Conservation (phyloP, 2,329 filamentous ascomycete genomes). For the Fusarium newnesense region DNA sequence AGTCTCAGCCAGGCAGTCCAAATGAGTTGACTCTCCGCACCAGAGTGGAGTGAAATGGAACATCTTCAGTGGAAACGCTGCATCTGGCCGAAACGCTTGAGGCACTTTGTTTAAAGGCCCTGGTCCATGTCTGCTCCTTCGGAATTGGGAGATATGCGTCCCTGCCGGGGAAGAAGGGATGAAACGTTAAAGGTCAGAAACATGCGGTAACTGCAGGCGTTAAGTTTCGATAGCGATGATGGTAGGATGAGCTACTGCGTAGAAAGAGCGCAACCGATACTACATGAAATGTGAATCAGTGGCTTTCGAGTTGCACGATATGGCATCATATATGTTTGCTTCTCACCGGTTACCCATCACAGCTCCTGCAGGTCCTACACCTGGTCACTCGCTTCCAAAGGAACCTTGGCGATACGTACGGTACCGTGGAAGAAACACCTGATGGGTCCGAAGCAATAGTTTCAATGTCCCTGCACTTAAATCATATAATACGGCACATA, state of each 20-base stretch:
- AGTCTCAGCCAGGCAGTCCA: background rate
- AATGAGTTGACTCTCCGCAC: conserved; percentile 35
- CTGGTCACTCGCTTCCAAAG: conserved; percentile 1
- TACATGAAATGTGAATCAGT: background rate
- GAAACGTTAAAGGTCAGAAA: conserved; percentile 36
- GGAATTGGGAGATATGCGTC: background rate
- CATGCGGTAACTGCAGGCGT: conserved; percentile 16
- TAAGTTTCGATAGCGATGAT: conserved; percentile 12
- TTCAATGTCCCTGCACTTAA: conserved; percentile 20
- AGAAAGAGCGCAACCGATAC: background rate
- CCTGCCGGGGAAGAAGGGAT: conserved; percentile 35
- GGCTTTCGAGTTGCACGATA: conserved; percentile 12
- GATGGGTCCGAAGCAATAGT: conserved; percentile 36
- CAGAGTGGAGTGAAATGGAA: conserved; percentile 17
- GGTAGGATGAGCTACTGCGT: background rate
- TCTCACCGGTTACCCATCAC: background rate
- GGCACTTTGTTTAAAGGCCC: conserved; percentile 23
- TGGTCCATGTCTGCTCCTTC: conserved; percentile 25
- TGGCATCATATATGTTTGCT: background rate
- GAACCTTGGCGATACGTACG: background rate
- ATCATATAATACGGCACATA: conserved; percentile 36
- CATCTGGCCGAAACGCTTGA: conserved; percentile 30
- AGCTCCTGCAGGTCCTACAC: background rate
- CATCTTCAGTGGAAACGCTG: conserved; percentile 29
- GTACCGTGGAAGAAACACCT: conserved; percentile 5